phyloP scores from a whole-genome alignment of 176 grass and related monocot genomes.

The Oryza meyeriana region DNA sequence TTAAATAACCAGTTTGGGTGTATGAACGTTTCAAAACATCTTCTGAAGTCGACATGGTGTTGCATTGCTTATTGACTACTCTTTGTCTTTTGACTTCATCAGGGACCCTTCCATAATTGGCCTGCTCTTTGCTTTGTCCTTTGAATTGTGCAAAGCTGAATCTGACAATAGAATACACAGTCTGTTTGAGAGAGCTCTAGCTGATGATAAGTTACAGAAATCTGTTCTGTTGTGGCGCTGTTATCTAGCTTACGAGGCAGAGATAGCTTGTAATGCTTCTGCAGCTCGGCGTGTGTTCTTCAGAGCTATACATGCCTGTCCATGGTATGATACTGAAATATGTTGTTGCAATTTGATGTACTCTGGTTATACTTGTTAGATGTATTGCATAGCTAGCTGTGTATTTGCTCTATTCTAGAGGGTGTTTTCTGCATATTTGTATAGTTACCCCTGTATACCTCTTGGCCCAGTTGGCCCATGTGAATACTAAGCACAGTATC shows the following conservation, averaged over 20 bases:
- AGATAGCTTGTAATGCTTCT: slow-evolving; percentile 64
- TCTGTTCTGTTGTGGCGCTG: slow-evolving; percentile 88
- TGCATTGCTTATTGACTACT: slow-evolving; percentile 23
- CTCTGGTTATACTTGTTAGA: neutral
- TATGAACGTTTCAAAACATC: neutral
- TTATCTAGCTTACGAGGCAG: slow-evolving; percentile 79
- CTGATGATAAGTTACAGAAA: slow-evolving; percentile 83
- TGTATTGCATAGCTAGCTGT: too few relatives aligned
- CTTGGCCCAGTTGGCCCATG: too few relatives aligned
- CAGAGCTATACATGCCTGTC: slow-evolving; percentile 98
- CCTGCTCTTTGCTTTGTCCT: slow-evolving; percentile 81
- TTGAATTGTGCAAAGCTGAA: slow-evolving; percentile 71
- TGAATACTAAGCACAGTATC: too few relatives aligned
- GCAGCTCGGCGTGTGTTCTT: slow-evolving; percentile 80
- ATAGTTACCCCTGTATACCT: too few relatives aligned
- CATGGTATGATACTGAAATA: slow-evolving; percentile 56
- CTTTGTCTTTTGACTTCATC: slow-evolving; percentile 21
- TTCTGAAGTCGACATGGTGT: neutral
- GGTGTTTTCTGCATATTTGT: too few relatives aligned
- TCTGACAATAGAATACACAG: slow-evolving; percentile 85
- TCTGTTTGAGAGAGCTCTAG: slow-evolving; percentile 87
- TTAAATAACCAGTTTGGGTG: neutral
- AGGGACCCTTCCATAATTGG: slow-evolving; percentile 76
- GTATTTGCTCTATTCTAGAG: too few relatives aligned
- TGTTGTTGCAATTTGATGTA: neutral